Evolutionary conservation across 106 monocot species (phyloP).

Genomic region (Dendrobium catenatum): DNA sequence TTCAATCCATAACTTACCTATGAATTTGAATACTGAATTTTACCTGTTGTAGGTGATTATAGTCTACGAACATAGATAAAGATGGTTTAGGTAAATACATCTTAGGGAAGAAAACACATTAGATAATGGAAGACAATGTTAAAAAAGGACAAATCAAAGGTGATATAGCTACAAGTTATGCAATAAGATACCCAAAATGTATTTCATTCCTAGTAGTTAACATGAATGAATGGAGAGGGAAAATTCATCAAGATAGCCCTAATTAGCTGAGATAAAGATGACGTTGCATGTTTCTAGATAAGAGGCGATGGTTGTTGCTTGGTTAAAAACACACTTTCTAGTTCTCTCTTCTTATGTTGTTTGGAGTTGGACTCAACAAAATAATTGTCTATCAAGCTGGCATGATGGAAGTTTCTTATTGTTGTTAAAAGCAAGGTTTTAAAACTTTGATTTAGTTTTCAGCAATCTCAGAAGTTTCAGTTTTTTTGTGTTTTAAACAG

Average conservation of each 20-base stretch:
- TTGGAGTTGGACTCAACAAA: too few relatives aligned
- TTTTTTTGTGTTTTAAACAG: too few relatives aligned
- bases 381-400: too few relatives aligned
- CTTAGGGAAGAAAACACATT: not conserved
- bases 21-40: not conserved
- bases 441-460: too few relatives aligned
- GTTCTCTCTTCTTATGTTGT: too few relatives aligned
- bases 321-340: not conserved
- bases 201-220: not conserved
- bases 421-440: too few relatives aligned
- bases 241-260: not conserved
- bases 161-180: not conserved
- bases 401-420: too few relatives aligned
- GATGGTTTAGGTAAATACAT: not conserved
- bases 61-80: not conserved
- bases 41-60: not conserved
- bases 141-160: not conserved
- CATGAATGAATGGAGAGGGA: not conserved
- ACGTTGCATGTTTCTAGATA: not conserved
- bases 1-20: too few relatives aligned
- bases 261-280: not conserved
- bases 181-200: not conserved
- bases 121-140: not conserved
- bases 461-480: too few relatives aligned
- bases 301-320: not conserved